A percentile compares a stretch with the other conserved stretches of the same genome.
Conservation (phyloP, 352 stramenopile genomes). For the Globisporangium splendens region DNA sequence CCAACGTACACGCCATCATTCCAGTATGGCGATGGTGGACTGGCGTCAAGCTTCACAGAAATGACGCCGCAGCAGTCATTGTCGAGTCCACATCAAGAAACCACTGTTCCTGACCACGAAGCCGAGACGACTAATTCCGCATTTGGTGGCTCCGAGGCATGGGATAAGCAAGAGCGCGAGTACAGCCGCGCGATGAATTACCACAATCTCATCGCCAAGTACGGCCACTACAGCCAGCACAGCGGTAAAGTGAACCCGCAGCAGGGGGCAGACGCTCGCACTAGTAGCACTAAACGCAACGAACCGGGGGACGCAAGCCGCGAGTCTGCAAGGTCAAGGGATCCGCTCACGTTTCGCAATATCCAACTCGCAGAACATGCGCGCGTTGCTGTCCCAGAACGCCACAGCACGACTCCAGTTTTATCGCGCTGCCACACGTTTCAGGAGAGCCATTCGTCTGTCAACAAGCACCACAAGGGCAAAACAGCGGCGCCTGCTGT, state of each 20-base stretch:
- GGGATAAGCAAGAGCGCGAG: slow-evolving; percentile 31
- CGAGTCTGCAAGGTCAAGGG: slow-evolving; percentile 11
- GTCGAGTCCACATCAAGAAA: not conserved
- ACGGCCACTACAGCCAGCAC: slow-evolving; percentile 68
- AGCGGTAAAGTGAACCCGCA: slow-evolving; percentile 51
- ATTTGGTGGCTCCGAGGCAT: not conserved
- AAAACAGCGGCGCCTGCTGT: slow-evolving; percentile 26
- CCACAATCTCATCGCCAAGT: slow-evolving; percentile 72
- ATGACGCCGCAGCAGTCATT: not conserved
- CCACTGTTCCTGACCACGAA: not conserved
- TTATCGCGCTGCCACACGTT: slow-evolving; percentile 10
- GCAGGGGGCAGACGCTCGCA: too few species aligned
- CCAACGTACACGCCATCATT: too few species aligned
- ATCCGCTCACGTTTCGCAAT: slow-evolving; percentile 32
- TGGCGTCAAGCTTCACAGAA: too few species aligned
- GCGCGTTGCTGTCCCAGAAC: slow-evolving; percentile 2
- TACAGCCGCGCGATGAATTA: slow-evolving; percentile 62
- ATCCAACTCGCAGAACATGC: slow-evolving; percentile 33
- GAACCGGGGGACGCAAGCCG: not conserved
- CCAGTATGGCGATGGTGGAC: too few species aligned
- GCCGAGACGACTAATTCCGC: not conserved
- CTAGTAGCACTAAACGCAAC: not conserved
- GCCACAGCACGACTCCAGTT: slow-evolving; percentile 7
- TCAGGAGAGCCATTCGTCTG: not conserved
- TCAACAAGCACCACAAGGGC: slow-evolving; percentile 21